Evolutionary conservation across 805 yeast species (phyloP).

Genomic region (Hanseniaspora pseudoguilliermondii): DNA sequence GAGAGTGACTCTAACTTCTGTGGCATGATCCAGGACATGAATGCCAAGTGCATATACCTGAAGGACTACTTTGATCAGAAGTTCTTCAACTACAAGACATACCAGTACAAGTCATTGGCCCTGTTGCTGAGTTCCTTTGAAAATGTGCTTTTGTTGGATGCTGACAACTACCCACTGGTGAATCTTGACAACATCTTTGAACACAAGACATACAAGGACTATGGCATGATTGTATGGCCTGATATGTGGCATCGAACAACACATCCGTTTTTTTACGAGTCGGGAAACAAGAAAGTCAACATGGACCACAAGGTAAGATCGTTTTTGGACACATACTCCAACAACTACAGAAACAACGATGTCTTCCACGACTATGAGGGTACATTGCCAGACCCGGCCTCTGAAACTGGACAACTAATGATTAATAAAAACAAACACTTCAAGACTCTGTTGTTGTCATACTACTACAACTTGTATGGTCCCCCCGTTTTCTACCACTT

Average conservation of each 20-base stretch:
- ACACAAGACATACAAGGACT: slow-evolving; percentile 39
- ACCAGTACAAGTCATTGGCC: slow-evolving; percentile 59
- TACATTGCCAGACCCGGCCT: slow-evolving; percentile 54
- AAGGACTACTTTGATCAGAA: slow-evolving; percentile 40
- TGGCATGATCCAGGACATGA: slow-evolving; percentile 35
- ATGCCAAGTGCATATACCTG: slow-evolving; percentile 57
- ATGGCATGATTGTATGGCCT: slow-evolving; percentile 60
- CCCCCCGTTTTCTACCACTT: slow-evolving; percentile 59
- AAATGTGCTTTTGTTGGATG: slow-evolving; percentile 57
- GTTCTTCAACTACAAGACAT: slow-evolving; percentile 43
- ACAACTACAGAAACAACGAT: slow-evolving; percentile 13
- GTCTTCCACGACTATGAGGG: slow-evolving; percentile 45
- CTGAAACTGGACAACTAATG: slow-evolving; percentile 61
- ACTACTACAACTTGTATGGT: slow-evolving; percentile 57
- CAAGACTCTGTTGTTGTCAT: slow-evolving; percentile 44
- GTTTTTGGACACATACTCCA: slow-evolving; percentile 27
- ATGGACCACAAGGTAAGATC: slow-evolving; percentile 28
- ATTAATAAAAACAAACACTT: slow-evolving; percentile 49
- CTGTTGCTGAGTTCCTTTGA: slow-evolving; percentile 61
- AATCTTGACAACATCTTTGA: slow-evolving; percentile 50
- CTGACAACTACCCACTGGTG: slow-evolving; percentile 60
- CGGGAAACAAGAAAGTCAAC: slow-evolving; percentile 46
- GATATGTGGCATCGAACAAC: slow-evolving; percentile 83
- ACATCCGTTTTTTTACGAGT: slow-evolving; percentile 56
- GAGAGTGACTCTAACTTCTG: slow-evolving; percentile 52